Conservation (phyloP, 108 stramenopile genomes). For the Fistulifera pelliculosa region DNA sequence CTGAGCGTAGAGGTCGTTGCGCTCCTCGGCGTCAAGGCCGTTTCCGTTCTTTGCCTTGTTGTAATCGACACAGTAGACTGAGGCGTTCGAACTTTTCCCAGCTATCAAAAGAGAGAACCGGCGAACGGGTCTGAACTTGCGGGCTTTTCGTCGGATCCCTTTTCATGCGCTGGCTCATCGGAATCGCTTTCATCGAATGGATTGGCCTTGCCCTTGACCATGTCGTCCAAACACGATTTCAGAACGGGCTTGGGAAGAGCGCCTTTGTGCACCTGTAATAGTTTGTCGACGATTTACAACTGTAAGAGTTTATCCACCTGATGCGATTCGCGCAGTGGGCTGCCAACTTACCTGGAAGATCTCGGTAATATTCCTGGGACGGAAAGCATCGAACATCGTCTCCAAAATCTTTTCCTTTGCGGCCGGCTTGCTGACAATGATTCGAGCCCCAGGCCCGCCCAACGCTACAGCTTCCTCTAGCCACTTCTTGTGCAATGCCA, state of each 20-base stretch:
- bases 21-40: conserved; percentile 41
- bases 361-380: conserved; percentile 73
- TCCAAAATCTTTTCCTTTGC: conserved; percentile 73
- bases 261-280: conserved; percentile 10
- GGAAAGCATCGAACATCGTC: conserved; percentile 48
- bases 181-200: conserved; percentile 46
- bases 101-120: conserved; percentile 53
- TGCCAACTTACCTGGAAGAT: conserved; percentile 42
- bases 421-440: conserved; percentile 51
- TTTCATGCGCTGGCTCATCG: conserved; percentile 41
- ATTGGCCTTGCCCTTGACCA: conserved; percentile 31
- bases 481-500: conserved; percentile 60
- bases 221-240: conserved; percentile 53
- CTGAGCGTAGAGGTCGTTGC: conserved; percentile 35
- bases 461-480: conserved; percentile 49
- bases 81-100: conserved; percentile 46
- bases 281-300: background rate
- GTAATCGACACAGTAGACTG: conserved; percentile 69
- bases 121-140: conserved; percentile 20
- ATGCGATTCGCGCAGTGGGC: background rate
- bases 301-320: background rate
- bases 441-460: conserved; percentile 52
- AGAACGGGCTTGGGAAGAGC: conserved; percentile 59
- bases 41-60: conserved; percentile 48
- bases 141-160: background rate